A percentile compares a stretch with the other conserved stretches of the same genome.
Evolutionary conservation across 805 yeast genomes (phyloP).

Genomic region (Ogataea trehaloabstinens): DNA sequence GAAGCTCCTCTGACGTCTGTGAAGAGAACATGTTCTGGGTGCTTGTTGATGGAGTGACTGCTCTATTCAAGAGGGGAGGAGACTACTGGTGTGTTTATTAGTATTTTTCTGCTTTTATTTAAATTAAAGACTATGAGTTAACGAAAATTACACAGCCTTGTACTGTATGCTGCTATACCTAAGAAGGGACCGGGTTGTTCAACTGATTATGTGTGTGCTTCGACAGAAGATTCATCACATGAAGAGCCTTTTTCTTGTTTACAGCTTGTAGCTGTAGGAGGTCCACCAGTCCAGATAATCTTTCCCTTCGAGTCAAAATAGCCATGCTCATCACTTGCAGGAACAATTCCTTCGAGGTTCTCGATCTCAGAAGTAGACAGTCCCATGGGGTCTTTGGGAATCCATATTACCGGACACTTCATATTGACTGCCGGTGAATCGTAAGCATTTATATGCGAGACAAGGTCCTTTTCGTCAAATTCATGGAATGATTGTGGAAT

Average conservation of each 20-base stretch:
- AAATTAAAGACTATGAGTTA: too few relatives aligned
- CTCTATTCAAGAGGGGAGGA: background rate
- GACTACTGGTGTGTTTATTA: conserved; percentile 4
- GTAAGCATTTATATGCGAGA: conserved; percentile 62
- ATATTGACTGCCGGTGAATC: conserved; percentile 72
- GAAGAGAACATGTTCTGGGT: conserved; percentile 15
- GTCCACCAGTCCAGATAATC: conserved; percentile 47
- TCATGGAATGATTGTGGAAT: conserved; percentile 60
- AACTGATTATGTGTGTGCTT: too few relatives aligned
- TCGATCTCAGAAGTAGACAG: conserved; percentile 61
- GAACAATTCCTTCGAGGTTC: conserved; percentile 52
- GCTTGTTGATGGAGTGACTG: too few relatives aligned
- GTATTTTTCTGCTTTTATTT: too few relatives aligned
- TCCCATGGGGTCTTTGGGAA: conserved; percentile 88
- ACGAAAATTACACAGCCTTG: too few relatives aligned
- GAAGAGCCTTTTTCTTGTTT: background rate
- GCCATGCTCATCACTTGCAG: conserved; percentile 68
- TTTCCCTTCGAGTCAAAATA: conserved; percentile 50
- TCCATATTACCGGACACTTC: conserved; percentile 78
- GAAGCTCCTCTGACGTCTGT: conserved; percentile 12
- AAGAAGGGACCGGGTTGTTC: too few relatives aligned
- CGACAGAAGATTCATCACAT: conserved; percentile 1
- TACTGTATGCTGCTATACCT: too few relatives aligned
- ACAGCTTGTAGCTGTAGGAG: conserved; percentile 37
- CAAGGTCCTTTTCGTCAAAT: conserved; percentile 40